phyloP scores from a whole-genome alignment of 768 basidiomycete genomes.

The Suillus hirtellus region DNA sequence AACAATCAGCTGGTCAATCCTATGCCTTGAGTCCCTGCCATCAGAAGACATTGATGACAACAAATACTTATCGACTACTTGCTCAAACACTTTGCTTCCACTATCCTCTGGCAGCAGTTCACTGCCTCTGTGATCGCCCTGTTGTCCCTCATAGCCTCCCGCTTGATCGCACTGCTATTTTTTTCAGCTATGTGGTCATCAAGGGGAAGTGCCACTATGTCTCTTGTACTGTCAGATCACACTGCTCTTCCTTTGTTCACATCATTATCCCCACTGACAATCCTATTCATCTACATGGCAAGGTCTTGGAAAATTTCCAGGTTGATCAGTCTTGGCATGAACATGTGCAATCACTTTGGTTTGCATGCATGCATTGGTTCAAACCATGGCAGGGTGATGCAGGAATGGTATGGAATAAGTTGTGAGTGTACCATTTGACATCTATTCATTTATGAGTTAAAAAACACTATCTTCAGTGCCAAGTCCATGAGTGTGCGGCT shows the following conservation, averaged over 20 bases:
- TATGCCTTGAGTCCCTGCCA: constrained; percentile 11
- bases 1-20: constrained; percentile 2
- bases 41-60: neutral
- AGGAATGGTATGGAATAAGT: constrained; percentile 2
- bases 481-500: neutral
- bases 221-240: neutral
- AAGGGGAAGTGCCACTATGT: constrained; percentile 9
- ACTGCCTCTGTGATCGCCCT: too few species aligned
- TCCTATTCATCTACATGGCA: neutral
- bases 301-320: constrained; percentile 9
- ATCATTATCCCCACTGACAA: neutral
- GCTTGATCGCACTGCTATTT: neutral
- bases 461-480: neutral
- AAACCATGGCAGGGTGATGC: constrained; percentile 3
- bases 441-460: neutral
- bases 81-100: neutral
- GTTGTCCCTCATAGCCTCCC: too few species aligned
- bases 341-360: constrained; percentile 1
- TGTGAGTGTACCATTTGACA: neutral
- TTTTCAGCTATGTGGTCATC: constrained; percentile 10
- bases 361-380: constrained; percentile 2
- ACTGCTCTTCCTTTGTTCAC: constrained; percentile 6
- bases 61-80: neutral
- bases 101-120: too few species aligned
- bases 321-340: constrained; percentile 3